Percentiles rank a stretch among this genome's conserved stretches.
These are phyloP conservation scores for Pyrenophora graminea DNA, from an alignment of 2,329 filamentous ascomycete species.

Conservation along the genomic window DNA sequence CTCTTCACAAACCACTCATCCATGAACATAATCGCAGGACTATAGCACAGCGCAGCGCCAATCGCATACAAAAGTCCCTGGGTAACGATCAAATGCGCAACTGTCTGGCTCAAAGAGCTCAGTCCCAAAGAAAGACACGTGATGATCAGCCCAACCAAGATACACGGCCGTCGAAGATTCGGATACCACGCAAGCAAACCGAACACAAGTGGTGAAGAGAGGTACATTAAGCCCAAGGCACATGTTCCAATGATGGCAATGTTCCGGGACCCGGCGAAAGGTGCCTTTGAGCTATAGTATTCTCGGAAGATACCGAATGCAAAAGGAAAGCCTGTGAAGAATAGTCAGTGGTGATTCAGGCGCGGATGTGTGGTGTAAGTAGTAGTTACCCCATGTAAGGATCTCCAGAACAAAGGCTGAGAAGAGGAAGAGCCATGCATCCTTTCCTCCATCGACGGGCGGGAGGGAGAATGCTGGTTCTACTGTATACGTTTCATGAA, in stretches of 20 bases:
- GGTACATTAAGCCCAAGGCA: slow-evolving; percentile 53
- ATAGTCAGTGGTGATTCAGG: not conserved
- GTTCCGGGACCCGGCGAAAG: slow-evolving; percentile 58
- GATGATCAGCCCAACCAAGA: slow-evolving; percentile 39
- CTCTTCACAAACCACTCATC: slow-evolving; percentile 65
- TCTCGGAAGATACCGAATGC: slow-evolving; percentile 72
- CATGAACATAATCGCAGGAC: slow-evolving; percentile 56
- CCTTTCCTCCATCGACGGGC: slow-evolving; percentile 18
- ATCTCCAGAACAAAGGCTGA: slow-evolving; percentile 55
- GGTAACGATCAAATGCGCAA: slow-evolving; percentile 40
- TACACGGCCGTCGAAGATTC: slow-evolving; percentile 33
- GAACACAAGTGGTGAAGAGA: slow-evolving; percentile 47
- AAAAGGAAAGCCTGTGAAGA: slow-evolving; percentile 63
- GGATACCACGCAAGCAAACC: slow-evolving; percentile 39
- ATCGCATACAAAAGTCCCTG: slow-evolving; percentile 47
- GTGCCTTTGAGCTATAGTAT: slow-evolving; percentile 65
- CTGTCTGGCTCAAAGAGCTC: slow-evolving; percentile 33
- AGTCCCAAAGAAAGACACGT: slow-evolving; percentile 13
- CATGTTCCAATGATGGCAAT: slow-evolving; percentile 69
- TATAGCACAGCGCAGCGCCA: slow-evolving; percentile 54
- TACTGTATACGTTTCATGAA: too few species aligned
- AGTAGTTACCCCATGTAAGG: slow-evolving; percentile 50
- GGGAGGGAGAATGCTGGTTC: too few species aligned
- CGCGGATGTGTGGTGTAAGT: too few species aligned
- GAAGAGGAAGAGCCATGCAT: slow-evolving; percentile 26